phyloP scores from a whole-genome alignment of 805 yeast genomes.

The Lipomyces kockii region DNA sequence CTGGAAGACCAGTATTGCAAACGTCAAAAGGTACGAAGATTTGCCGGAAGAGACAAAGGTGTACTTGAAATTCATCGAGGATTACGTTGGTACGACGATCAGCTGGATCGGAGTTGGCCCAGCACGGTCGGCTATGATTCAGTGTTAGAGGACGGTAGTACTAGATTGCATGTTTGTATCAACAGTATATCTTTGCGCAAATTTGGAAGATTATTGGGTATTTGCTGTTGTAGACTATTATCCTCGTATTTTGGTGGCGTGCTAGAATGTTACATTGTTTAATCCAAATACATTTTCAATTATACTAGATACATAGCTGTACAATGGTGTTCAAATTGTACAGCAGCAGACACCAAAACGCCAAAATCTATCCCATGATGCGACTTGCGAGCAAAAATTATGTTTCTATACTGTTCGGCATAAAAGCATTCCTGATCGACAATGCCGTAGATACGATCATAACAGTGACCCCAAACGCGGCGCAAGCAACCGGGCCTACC shows the following conservation, averaged over 20 bases:
- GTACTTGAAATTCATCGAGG: conserved; percentile 84
- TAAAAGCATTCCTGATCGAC: conserved; percentile 21
- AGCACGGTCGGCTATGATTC: conserved; percentile 49
- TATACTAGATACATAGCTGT: not conserved
- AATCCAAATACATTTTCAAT: not conserved
- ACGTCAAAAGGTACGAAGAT: conserved; percentile 68
- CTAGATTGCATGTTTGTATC: not conserved
- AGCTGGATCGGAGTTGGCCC: conserved; percentile 99
- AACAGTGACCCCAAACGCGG: conserved; percentile 71
- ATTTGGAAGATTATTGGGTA: not conserved
- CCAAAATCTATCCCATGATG: not conserved
- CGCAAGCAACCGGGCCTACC: conserved; percentile 63
- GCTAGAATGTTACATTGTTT: not conserved
- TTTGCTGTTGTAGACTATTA: not conserved
- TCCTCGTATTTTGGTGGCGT: not conserved
- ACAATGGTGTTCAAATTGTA: not conserved
- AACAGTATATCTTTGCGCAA: not conserved
- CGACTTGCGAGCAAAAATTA: not conserved
- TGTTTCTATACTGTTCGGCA: not conserved
- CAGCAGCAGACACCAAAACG: not conserved
- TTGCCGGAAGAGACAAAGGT: conserved; percentile 86
- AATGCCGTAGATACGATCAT: conserved; percentile 68
- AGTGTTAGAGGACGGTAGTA: not conserved
- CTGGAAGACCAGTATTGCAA: conserved; percentile 85
- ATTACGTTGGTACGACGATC: conserved; percentile 79